Conservation (phyloP, 768 basidiomycete species). For the Leucocoprinus birnbaumii region DNA sequence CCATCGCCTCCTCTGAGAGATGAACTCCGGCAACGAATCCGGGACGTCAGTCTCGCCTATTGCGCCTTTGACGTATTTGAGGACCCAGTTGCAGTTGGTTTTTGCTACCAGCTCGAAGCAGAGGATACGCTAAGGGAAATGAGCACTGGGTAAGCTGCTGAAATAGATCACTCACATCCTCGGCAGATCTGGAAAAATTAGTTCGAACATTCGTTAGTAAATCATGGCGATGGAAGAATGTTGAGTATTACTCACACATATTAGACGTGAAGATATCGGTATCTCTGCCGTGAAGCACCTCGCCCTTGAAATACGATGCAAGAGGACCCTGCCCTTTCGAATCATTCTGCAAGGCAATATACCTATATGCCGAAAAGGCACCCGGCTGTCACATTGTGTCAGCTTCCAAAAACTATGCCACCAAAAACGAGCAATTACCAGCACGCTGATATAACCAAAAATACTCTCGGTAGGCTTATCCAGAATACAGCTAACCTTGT, state of each 20-base stretch:
- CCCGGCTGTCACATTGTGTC: slow-evolving; percentile 55
- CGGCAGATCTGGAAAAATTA: slow-evolving; percentile 62
- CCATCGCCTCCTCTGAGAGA: slow-evolving; percentile 87
- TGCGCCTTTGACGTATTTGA: slow-evolving; percentile 94
- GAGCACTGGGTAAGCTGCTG: not conserved
- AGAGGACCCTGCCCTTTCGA: slow-evolving; percentile 80
- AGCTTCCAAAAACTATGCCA: not conserved
- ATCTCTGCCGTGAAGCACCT: slow-evolving; percentile 77
- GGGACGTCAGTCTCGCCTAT: slow-evolving; percentile 94
- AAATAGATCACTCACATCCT: slow-evolving; percentile 61
- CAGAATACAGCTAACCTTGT: slow-evolving; percentile 87
- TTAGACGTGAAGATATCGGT: slow-evolving; percentile 95
- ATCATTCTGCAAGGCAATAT: slow-evolving; percentile 89
- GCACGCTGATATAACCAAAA: slow-evolving; percentile 95
- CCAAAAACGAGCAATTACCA: slow-evolving; percentile 43
- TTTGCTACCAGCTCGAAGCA: slow-evolving; percentile 82
- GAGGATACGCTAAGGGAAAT: slow-evolving; percentile 61
- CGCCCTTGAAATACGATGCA: slow-evolving; percentile 97
- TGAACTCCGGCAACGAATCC: slow-evolving; percentile 90
- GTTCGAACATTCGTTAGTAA: slow-evolving; percentile 1
- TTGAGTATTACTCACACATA: slow-evolving; percentile 81
- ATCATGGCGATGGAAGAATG: not conserved
- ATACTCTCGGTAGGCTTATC: slow-evolving; percentile 88
- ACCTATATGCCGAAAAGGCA: slow-evolving; percentile 90
- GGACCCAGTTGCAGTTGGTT: slow-evolving; percentile 80